Base-by-base conservation (phyloP, 2,329 filamentous ascomycete genomes). In the Apiospora malaysiana region DNA sequence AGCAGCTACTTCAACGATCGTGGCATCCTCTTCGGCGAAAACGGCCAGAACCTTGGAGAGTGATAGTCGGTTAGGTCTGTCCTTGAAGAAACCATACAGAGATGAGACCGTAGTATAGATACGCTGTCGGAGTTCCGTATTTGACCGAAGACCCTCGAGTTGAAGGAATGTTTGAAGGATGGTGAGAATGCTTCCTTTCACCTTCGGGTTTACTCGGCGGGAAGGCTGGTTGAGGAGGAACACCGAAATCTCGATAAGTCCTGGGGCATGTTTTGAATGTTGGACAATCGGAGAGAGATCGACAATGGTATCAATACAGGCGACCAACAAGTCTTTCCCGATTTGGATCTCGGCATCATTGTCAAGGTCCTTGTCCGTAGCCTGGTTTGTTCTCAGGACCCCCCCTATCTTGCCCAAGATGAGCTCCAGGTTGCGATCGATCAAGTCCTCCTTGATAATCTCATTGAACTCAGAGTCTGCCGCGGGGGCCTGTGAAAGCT, bases 81-180 rank as follows among this genome's bases (percentile, higher is more conserved):
- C 95, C 76, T 91, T 93, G 84, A 98, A 95, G 79, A 95, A 97
- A 70, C 94, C 93, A 78, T 97, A 98, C 45, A 98, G 87, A 0
- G 93, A 91, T 4, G 93, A 92, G 12, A 96, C 82, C 0, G 93
- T 93, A 65, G 89, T 85, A 78, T 93, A 97, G 0, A 97, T 89
- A 46, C 88, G 86, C 63, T 87, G 83, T 67, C 89, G 89, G 21
- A 95, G 82, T 32, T 87, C 85, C 7, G 81, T 77, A 67, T 92
- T 86, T 71, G 87, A 85, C 66, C 87, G 82, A 12, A 87, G 82
- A 70, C 89, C 83, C 72, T 89, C 90, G 1, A 93, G 83, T 10
- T 90, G 89, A 63, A 97, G 87, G 74, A 98, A 97, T 72, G 92
- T 90, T 78, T 96, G 90, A 23, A 98, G 83, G 68, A 97, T 93